Evolutionary conservation across 345 rosid species (phyloP), one percentile per base, ranked within the genome.

Genomic region (Ceriops zippeliana): DNA sequence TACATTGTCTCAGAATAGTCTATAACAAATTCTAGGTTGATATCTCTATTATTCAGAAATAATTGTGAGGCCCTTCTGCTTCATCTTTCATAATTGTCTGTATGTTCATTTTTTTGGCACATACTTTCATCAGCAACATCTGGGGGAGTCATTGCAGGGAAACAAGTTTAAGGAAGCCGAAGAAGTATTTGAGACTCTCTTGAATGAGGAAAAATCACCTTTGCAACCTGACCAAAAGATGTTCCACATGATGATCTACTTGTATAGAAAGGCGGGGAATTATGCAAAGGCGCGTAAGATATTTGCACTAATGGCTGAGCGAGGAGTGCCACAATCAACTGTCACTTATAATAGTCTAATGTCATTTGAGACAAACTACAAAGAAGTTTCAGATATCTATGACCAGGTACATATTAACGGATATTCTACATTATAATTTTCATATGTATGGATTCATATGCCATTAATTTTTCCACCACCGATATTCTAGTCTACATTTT

Each of bases 161-260:
- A 85, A 86, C 82, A 89, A 88, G 83, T 95, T 88, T 75, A 78
- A 84, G 80, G 96, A 86, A 82, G 97, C 96, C 26, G 90, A 88
- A 76, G 89, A 87, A 76, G 79, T 91, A 73, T 95, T 95, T 61
- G 86, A 83, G 80, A 84, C 83, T 68, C 96, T 95, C 75, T 76
- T 90, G 81, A 79, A 87, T 72, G 84, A 70, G 73, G 83, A 88
- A 72, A 89, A 37, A 71, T 84, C 93, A 27, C 89, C 87, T 10
- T 30, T 95, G 74, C 87, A 84, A 68, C 97, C 96, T 0, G 99
- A 95, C 76, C 99, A 91, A 70, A 86, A 88, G 81, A 87, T 91
- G 97, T 95, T 87, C 81, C 96, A 95, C 80, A 83, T 88, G 93
- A 91, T 95, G 96, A 95, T 95, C 57, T 88, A 88, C 74, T 86